Percentiles rank a stretch among this genome's conserved stretches.
phyloP scores from a whole-genome alignment of 1,284 basidiomycete genomes.

The Farysia itapuensis region DNA sequence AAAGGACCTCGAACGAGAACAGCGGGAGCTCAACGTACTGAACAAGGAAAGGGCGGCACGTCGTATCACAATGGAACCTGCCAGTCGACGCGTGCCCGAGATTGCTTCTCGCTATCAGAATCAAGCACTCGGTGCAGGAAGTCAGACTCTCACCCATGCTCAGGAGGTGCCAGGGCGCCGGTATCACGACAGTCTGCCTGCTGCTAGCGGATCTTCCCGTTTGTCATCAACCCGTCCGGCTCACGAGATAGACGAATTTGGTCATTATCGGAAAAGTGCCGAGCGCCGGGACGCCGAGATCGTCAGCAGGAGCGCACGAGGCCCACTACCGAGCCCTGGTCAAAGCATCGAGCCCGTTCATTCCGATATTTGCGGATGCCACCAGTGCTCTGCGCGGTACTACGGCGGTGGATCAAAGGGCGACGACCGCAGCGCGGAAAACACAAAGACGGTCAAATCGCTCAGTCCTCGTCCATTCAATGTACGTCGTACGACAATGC shows the following conservation, averaged over 20 bases:
- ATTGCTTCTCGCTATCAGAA: constrained; percentile 35
- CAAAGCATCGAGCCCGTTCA: constrained; percentile 24
- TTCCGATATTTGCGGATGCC: constrained; percentile 50
- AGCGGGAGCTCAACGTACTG: constrained; percentile 27
- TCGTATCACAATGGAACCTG: constrained; percentile 23
- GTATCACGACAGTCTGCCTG: constrained; percentile 28
- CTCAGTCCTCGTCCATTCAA: constrained; percentile 13
- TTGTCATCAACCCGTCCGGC: constrained; percentile 5
- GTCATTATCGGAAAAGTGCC: not conserved
- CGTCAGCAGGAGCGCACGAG: constrained; percentile 2
- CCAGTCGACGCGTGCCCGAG: constrained; percentile 34
- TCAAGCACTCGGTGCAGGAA: constrained; percentile 5
- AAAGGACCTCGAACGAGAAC: constrained; percentile 37
- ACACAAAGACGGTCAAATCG: not conserved
- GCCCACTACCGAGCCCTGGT: not conserved
- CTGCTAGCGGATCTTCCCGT: constrained; percentile 7
- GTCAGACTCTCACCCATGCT: constrained; percentile 1
- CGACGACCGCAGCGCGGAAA: not conserved
- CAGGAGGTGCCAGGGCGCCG: constrained; percentile 9
- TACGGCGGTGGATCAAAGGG: constrained; percentile 6
- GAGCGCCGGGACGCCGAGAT: not conserved
- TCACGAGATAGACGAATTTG: constrained; percentile 17
- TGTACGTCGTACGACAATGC: constrained; percentile 19
- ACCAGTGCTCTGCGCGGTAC: constrained; percentile 40
- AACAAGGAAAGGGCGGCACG: constrained; percentile 27